Evolutionary conservation across 2,329 filamentous ascomycete species (phyloP).

Genomic region (Myriosclerotinia curreyana): DNA sequence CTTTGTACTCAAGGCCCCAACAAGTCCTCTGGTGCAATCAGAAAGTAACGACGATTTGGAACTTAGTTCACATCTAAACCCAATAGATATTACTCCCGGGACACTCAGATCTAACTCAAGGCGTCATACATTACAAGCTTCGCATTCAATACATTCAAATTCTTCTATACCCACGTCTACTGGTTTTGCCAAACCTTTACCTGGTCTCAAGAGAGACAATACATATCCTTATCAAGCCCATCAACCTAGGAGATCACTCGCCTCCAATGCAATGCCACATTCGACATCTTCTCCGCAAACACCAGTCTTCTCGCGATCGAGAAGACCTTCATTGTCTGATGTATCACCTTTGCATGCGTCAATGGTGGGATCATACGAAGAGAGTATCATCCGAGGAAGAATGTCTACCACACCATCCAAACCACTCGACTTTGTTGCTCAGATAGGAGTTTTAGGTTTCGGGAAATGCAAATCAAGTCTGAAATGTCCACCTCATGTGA

Average conservation of each 20-base stretch:
- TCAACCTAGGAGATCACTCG: slow-evolving; percentile 72
- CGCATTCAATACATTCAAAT: slow-evolving; percentile 49
- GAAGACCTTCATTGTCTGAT: slow-evolving; percentile 72
- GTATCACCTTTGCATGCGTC: slow-evolving; percentile 77
- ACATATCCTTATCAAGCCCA: slow-evolving; percentile 74
- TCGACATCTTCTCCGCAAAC: slow-evolving; percentile 48
- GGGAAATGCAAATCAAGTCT: slow-evolving; percentile 85
- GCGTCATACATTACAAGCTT: slow-evolving; percentile 70
- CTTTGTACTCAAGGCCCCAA: slow-evolving; percentile 83
- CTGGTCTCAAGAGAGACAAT: slow-evolving; percentile 55
- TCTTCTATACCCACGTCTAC: slow-evolving; percentile 41
- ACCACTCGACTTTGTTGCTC: slow-evolving; percentile 86
- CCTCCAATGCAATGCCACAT: slow-evolving; percentile 51
- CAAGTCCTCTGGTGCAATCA: slow-evolving; percentile 86
- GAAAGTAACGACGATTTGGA: slow-evolving; percentile 79
- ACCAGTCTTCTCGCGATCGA: slow-evolving; percentile 51
- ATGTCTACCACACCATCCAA: slow-evolving; percentile 97
- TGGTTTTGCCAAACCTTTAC: slow-evolving; percentile 45
- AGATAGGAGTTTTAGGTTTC: slow-evolving; percentile 88
- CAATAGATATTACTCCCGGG: slow-evolving; percentile 46
- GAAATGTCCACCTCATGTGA: slow-evolving; percentile 85
- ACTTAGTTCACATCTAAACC: slow-evolving; percentile 53
- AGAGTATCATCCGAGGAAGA: slow-evolving; percentile 87
- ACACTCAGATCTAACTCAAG: slow-evolving; percentile 47
- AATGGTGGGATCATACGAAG: slow-evolving; percentile 97